Percentiles rank a stretch among this genome's conserved stretches.
Conservation (phyloP, 1,284 basidiomycete genomes). For the Cystobasidiaceae sp. region DNA sequence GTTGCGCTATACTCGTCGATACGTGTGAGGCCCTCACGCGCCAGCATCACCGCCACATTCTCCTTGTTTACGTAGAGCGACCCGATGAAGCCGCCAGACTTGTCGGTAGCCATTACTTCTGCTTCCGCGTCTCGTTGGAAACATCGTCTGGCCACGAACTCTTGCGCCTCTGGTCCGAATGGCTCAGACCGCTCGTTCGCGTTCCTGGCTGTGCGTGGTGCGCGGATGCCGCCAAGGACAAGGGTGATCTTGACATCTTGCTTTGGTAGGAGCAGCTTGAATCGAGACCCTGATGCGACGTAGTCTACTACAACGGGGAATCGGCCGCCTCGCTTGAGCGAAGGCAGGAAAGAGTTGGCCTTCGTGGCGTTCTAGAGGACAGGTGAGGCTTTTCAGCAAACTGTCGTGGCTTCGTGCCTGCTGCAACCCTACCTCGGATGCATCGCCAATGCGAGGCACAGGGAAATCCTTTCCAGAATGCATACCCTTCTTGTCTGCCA, state of each 20-base stretch:
- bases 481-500: constrained; percentile 72
- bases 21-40: constrained; percentile 69
- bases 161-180: constrained; percentile 74
- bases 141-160: constrained; percentile 71
- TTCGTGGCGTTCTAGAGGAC: constrained; percentile 59
- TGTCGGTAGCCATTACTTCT: constrained; percentile 82
- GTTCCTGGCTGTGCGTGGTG: constrained; percentile 52
- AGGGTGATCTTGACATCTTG: constrained; percentile 86
- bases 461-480: constrained; percentile 85
- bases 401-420: neutral
- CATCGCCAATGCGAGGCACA: constrained; percentile 67
- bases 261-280: constrained; percentile 73
- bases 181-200: constrained; percentile 82
- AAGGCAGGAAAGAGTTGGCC: constrained; percentile 68
- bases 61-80: constrained; percentile 74
- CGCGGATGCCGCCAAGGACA: constrained; percentile 61
- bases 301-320: constrained; percentile 86
- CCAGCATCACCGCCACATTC: constrained; percentile 76
- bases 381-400: neutral
- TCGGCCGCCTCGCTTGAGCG: constrained; percentile 82
- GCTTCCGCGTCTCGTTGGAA: constrained; percentile 96
- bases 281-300: constrained; percentile 85
- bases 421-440: constrained; percentile 66
- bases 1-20: constrained; percentile 81
- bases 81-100: constrained; percentile 93